Conservation (phyloP, 2,329 filamentous ascomycete species). For the Diaporthe sp. region DNA sequence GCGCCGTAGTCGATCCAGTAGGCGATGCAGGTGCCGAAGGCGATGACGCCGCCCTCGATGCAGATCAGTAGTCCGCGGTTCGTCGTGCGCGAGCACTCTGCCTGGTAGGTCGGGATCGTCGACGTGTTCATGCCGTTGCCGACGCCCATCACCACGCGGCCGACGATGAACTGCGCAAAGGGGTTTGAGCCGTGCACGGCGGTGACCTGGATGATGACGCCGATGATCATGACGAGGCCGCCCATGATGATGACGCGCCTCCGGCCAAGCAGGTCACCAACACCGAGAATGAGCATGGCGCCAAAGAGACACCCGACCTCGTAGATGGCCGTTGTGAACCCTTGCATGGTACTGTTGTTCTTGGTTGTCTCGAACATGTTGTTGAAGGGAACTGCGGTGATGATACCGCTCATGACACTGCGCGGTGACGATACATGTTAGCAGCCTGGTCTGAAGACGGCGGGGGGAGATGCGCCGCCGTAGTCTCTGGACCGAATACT, state of each 20-base stretch:
- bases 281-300: conserved; percentile 58
- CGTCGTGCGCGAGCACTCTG: conserved; percentile 55
- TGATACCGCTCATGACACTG: conserved; percentile 64
- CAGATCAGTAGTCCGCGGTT: conserved; percentile 56
- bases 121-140: conserved; percentile 63
- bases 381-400: conserved; percentile 61
- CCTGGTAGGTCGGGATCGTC: conserved; percentile 59
- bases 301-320: conserved; percentile 57
- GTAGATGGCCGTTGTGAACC: conserved; percentile 59
- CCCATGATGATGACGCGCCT: conserved; percentile 68
- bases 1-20: conserved; percentile 63
- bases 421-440: conserved; percentile 27
- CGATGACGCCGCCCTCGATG: conserved; percentile 57
- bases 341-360: conserved; percentile 58
- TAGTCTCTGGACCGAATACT: conserved; percentile 32
- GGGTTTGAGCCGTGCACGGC: conserved; percentile 42
- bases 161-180: conserved; percentile 58
- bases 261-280: conserved; percentile 64
- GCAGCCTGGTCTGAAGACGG: conserved; percentile 13
- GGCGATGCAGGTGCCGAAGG: conserved; percentile 51
- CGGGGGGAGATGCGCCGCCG: background rate
- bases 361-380: conserved; percentile 56
- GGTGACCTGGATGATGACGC: conserved; percentile 68
- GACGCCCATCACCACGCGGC: conserved; percentile 61
- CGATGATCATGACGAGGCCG: conserved; percentile 67